Evolutionary conservation across 1,284 basidiomycete species (phyloP), one percentile per base, ranked within the genome.

Genomic region (Vanrija sp.): DNA sequence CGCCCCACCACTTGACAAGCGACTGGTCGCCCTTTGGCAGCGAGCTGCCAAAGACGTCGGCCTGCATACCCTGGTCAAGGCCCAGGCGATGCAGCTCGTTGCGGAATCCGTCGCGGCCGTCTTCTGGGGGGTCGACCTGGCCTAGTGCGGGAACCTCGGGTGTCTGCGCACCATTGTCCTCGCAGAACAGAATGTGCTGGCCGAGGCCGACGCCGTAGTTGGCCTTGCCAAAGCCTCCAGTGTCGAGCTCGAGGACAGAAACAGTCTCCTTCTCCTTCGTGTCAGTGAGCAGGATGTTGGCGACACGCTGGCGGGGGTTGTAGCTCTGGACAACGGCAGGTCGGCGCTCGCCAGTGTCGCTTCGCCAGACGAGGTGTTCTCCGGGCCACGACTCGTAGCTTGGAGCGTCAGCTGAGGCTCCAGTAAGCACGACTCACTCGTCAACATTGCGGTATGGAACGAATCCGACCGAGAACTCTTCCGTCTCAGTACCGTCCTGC

Each of bases 351-450:
- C 79, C 79, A 44, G 83, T 85, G 72, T 90, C 88, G 38, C 80
- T 83, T 65, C 86, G 86, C 85, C 88, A 93, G n/a, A 91, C 66
- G 10, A 94, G 85, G 72, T 89, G 85, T 64, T 96, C 91, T 24
- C 93, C 92, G 4, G 92, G 92, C 89, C 89, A 71, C 10, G 63
- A 53, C 50, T 69, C 68, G 49, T 71, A 69, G 38, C 49, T 57
- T 24, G 31, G 12, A 31, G 16, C n/a, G 51, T 57, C 22, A 57
- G 51, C 35, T 12, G 31, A 6, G 8, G 7, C 7, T 16, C 14
- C 9, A 6, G 15, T 2, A 4, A 2, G 1, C 4, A 3, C 6
- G 9, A 63, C 69, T 62, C 63, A 74, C 63, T 78, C 77, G 51
- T 79, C 78, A 20, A 79, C 62, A 31, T 75, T 69, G 45, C 87